Evolutionary conservation across 2,329 filamentous ascomycete genomes (phyloP), one percentile per base, ranked within the genome.

Genomic region (Aspergillus uvarum): DNA sequence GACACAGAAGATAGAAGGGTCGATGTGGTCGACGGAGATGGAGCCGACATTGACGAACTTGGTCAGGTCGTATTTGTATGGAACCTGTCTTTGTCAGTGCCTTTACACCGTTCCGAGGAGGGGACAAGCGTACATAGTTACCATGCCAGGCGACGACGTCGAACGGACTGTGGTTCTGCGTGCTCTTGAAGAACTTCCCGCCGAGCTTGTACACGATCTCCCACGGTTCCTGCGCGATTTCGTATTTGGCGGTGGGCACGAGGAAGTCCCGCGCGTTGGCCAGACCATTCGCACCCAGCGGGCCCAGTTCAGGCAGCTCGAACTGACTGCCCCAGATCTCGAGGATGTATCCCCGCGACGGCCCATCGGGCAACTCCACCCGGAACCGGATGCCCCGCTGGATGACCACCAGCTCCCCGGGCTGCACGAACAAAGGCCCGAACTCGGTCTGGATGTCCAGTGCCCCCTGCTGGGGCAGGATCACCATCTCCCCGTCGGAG

Each of bases 81-180:
- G 75, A 2, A 72, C 65, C 72, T 74, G 21, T 11, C 14, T 11
- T 7, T 5, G 38, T 61, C 19, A 53, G 44, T 60, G 54, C 11
- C n/a, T 11, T 35, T 1, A 2, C 14, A 35, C 32, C 5, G 10
- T 16, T 35, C 14, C 4, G 32, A 3, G 32, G 11, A 19, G 11
- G 24, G 10, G 10, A 19, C 19, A 29, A 16, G 63, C 68, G 21
- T 63, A 74, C 75, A 66, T 89, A 88, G 54, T 84, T 86, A n/a
- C 87, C 87, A 65, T 89, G 87, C 87, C 88, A 90, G 2, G 86
- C 87, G 0, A 89, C 85, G 1, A 90, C 87, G 65, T 90, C 87
- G 67, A 89, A 91, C 0, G 88, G 88, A 2, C 83, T 87, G 69
- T 90, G 87, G 22, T 78, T 79, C 69, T 90, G 88, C 22, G 80